Evolutionary conservation across 2,329 filamentous ascomycete genomes (phyloP).

Genomic region (Tolypocladium tropicale): DNA sequence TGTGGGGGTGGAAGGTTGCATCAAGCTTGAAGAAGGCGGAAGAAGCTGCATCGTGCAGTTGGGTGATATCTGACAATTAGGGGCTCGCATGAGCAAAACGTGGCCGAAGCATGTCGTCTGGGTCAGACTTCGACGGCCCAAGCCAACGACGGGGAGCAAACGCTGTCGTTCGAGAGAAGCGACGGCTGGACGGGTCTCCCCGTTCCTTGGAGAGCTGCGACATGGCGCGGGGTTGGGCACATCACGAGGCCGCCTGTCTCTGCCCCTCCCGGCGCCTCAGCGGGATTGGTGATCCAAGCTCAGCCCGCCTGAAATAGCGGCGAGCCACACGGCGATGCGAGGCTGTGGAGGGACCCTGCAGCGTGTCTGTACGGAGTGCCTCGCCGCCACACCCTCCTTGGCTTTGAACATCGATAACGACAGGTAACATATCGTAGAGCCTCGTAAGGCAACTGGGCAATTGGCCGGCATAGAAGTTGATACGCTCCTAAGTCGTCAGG

Average conservation of each 20-base stretch:
- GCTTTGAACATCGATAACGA: too few relatives aligned
- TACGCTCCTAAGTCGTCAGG: too few relatives aligned
- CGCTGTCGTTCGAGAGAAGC: neutral
- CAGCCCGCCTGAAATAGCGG: neutral
- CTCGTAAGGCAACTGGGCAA: neutral
- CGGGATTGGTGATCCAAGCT: neutral
- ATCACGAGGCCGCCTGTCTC: neutral
- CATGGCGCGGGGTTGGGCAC: neutral
- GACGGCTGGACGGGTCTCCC: neutral
- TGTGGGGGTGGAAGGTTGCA: neutral
- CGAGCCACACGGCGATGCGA: neutral
- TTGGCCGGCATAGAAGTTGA: too few relatives aligned
- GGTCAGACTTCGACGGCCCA: neutral
- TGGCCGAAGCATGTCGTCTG: neutral
- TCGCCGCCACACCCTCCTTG: too few relatives aligned
- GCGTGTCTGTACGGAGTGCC: neutral
- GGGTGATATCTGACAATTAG: neutral
- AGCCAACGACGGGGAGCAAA: neutral
- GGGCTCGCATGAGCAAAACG: neutral
- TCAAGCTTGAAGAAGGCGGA: neutral
- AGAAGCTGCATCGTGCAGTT: neutral
- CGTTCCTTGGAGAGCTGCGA: neutral
- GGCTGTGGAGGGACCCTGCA: neutral
- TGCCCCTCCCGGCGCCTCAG: neutral
- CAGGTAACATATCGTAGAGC: too few relatives aligned